Percentiles rank a stretch among this genome's conserved stretches.
These are phyloP conservation scores for Juglanconis sp. DNA, from an alignment of 2,329 filamentous ascomycete species.

Conservation along the genomic window DNA sequence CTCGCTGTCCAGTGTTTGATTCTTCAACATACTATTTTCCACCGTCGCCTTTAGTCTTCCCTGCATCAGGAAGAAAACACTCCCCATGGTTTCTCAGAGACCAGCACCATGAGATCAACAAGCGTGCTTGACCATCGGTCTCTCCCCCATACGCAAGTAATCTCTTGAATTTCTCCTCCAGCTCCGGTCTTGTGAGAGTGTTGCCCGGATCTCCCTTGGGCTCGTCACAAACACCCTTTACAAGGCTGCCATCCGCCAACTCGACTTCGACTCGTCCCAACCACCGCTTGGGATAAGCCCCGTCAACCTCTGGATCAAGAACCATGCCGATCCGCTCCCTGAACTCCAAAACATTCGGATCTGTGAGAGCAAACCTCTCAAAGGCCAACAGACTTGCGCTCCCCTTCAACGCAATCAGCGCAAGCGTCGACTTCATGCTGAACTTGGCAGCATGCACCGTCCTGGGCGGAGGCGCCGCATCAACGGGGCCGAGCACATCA, in stretches of 20 bases:
- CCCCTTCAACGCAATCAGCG: background rate
- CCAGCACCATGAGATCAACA: constrained; percentile 1
- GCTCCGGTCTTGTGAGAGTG: background rate
- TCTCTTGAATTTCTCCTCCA: background rate
- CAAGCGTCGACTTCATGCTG: constrained; percentile 6
- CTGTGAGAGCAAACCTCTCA: background rate
- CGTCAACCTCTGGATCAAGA: background rate
- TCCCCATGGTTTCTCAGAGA: background rate
- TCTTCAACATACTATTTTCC: background rate
- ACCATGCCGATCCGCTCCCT: background rate
- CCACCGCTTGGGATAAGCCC: constrained; percentile 3
- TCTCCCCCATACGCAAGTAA: background rate
- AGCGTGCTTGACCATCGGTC: background rate
- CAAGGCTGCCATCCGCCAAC: background rate
- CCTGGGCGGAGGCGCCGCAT: background rate
- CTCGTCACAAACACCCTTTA: background rate
- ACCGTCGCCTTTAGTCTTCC: no score
- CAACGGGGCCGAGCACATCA: background rate
- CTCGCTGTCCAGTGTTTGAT: no score
- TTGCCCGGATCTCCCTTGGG: constrained; percentile 4
- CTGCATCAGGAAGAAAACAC: background rate
- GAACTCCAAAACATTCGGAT: background rate
- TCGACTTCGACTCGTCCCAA: background rate
- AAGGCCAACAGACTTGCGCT: constrained; percentile 2
- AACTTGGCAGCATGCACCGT: constrained; percentile 6